These are phyloP conservation scores for Pecoramyces ruminantium DNA, from an alignment of 192 early-diverging fungal species.

Conservation along the genomic window DNA sequence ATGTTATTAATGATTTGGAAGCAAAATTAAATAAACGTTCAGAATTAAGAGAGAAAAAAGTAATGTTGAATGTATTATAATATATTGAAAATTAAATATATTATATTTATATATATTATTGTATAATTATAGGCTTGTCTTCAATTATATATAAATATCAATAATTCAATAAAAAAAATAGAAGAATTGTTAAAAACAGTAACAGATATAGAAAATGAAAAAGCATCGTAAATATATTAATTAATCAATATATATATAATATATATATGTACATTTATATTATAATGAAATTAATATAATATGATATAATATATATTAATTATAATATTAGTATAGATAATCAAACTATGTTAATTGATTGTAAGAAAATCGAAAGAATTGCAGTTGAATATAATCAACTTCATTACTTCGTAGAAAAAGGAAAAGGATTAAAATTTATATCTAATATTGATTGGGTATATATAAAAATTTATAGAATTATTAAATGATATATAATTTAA, in stretches of 20 bases:
- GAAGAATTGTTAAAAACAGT: conserved; percentile 43
- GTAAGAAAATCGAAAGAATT: conserved; percentile 63
- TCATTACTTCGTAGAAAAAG: conserved; percentile 49
- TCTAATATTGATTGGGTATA: conserved; percentile 57
- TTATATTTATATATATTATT: background rate
- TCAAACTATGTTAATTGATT: conserved; percentile 8
- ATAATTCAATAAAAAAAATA: conserved; percentile 59
- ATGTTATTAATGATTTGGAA: conserved; percentile 33
- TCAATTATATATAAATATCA: conserved; percentile 53
- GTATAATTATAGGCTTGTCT: conserved; percentile 24
- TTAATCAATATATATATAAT: background rate
- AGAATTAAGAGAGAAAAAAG: conserved; percentile 52
- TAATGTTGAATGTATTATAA: conserved; percentile 5
- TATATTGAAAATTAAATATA: background rate
- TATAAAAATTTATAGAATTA: background rate
- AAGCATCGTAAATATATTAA: background rate
- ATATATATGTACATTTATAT: background rate
- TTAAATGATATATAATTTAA: background rate
- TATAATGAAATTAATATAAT: no score
- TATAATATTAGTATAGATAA: background rate
- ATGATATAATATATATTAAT: no score
- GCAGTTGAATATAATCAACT: conserved; percentile 75
- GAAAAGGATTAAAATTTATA: conserved; percentile 46
- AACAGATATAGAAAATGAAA: background rate
- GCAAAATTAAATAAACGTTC: conserved; percentile 37